These are phyloP conservation scores for Sabuloglossum arenarium DNA, from an alignment of 495 filamentous ascomycete genomes.

Conservation along the genomic window DNA sequence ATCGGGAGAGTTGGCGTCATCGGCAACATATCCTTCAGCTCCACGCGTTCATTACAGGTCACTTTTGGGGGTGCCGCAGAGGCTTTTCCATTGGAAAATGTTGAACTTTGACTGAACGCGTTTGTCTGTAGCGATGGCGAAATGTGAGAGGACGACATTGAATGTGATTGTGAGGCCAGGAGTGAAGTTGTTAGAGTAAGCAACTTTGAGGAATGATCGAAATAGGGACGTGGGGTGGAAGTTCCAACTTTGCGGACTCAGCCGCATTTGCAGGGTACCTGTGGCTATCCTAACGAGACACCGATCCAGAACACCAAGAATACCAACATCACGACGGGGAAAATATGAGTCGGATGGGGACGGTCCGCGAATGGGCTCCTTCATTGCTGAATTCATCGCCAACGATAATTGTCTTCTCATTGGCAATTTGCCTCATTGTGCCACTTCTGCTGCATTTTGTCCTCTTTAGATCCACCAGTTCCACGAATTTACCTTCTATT, in stretches of 20 bases:
- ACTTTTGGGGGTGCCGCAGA: conserved; percentile 36
- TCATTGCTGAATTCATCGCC: conserved; percentile 22
- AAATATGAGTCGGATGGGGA: neutral
- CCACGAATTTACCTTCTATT: conserved; percentile 55
- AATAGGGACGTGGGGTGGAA: neutral
- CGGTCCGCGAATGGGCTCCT: conserved; percentile 5
- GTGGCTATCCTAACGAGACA: neutral
- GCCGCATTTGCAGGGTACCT: no score
- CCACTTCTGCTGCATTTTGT: conserved; percentile 61
- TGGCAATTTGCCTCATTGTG: conserved; percentile 45
- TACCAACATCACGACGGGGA: neutral
- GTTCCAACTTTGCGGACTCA: no score
- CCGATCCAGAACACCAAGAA: neutral
- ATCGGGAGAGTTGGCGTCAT: conserved; percentile 30
- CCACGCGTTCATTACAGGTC: conserved; percentile 32
- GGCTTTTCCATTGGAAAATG: conserved; percentile 30
- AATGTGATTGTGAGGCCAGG: neutral
- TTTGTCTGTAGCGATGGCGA: neutral
- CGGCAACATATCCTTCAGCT: conserved; percentile 42
- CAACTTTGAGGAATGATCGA: neutral
- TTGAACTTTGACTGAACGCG: conserved; percentile 8
- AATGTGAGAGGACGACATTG: neutral
- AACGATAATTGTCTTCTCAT: conserved; percentile 37
- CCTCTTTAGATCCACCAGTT: conserved; percentile 43
- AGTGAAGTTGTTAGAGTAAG: neutral